Evolutionary conservation across 176 grass and related monocot species (phyloP).

Genomic region (Panicum miliaceum): DNA sequence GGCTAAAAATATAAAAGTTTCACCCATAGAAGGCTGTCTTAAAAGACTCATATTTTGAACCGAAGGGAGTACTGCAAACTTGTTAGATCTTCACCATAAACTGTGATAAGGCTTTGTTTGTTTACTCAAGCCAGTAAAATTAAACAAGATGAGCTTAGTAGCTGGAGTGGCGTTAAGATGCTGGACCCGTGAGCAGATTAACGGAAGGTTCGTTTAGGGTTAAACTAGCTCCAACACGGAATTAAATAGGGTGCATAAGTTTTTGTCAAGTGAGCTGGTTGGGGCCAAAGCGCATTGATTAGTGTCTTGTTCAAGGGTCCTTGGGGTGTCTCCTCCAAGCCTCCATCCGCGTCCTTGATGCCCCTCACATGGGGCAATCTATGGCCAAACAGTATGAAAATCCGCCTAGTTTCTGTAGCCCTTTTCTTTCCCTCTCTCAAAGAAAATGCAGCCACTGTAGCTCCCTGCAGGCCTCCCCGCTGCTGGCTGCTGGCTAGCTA

Average conservation of each 20-base stretch:
- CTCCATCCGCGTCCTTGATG: slow-evolving; percentile 1
- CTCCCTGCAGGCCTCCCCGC: not conserved
- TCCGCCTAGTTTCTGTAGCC: not conserved
- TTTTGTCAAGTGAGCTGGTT: slow-evolving; percentile 37
- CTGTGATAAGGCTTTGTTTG: not conserved
- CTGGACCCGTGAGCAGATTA: not conserved
- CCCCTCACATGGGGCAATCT: slow-evolving; percentile 38
- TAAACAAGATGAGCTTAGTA: not conserved
- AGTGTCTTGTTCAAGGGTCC: slow-evolving; percentile 18
- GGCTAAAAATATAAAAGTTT: not conserved
- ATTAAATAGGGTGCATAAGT: not conserved
- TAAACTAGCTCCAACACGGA: not conserved
- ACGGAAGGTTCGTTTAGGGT: slow-evolving; percentile 16
- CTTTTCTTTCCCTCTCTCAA: not conserved
- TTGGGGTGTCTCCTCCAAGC: slow-evolving; percentile 16
- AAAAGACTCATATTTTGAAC: too few relatives aligned
- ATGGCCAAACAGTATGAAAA: slow-evolving; percentile 14
- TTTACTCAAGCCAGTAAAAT: not conserved
- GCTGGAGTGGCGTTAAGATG: not conserved
- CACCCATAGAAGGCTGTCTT: too few relatives aligned
- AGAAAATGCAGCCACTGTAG: not conserved
- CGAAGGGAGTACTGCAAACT: too few relatives aligned
- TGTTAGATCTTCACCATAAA: not conserved
- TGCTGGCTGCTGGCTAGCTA: not conserved
- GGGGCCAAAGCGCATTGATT: slow-evolving; percentile 8